A percentile compares a stretch with the other conserved stretches of the same genome.
These are phyloP conservation scores for Aspergillus unguis DNA, from an alignment of 2,329 filamentous ascomycete genomes.

Conservation along the genomic window DNA sequence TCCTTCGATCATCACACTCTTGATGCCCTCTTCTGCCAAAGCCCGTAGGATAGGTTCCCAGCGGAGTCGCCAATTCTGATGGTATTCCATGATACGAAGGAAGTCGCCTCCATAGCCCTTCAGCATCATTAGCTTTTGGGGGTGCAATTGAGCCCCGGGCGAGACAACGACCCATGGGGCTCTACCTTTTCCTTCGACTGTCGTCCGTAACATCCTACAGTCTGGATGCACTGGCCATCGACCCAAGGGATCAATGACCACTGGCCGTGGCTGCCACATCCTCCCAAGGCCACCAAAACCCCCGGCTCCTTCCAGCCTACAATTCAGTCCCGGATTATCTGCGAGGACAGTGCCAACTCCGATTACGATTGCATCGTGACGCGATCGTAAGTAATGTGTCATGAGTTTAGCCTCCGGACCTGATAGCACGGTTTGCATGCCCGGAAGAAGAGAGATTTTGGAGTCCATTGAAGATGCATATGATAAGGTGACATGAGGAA, in stretches of 20 bases:
- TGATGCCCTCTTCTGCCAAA: conserved; percentile 59
- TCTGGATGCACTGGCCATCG: conserved; percentile 64
- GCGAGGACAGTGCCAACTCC: conserved; percentile 80
- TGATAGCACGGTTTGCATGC: conserved; percentile 77
- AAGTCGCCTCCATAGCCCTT: conserved; percentile 48
- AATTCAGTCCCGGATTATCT: conserved; percentile 84
- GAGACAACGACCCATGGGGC: conserved; percentile 70
- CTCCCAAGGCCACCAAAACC: conserved; percentile 53
- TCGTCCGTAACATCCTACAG: conserved; percentile 65
- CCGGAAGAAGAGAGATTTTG: conserved; percentile 70
- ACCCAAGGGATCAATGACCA: conserved; percentile 76
- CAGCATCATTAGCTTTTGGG: conserved; percentile 44
- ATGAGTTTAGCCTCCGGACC: conserved; percentile 81
- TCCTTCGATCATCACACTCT: conserved; percentile 88
- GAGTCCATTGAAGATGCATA: conserved; percentile 90
- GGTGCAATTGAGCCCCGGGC: conserved; percentile 44
- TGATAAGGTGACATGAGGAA: conserved; percentile 71
- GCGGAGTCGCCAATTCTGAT: conserved; percentile 48
- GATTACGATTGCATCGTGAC: conserved; percentile 79
- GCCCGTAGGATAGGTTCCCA: conserved; percentile 64
- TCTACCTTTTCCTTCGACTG: conserved; percentile 62
- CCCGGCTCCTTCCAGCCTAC: conserved; percentile 63
- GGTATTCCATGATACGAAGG: conserved; percentile 39
- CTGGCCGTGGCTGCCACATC: conserved; percentile 68
- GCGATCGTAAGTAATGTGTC: conserved; percentile 84